These are phyloP conservation scores for Scheffersomyces quercinus DNA, from an alignment of 1,139 yeast species.

Conservation along the genomic window DNA sequence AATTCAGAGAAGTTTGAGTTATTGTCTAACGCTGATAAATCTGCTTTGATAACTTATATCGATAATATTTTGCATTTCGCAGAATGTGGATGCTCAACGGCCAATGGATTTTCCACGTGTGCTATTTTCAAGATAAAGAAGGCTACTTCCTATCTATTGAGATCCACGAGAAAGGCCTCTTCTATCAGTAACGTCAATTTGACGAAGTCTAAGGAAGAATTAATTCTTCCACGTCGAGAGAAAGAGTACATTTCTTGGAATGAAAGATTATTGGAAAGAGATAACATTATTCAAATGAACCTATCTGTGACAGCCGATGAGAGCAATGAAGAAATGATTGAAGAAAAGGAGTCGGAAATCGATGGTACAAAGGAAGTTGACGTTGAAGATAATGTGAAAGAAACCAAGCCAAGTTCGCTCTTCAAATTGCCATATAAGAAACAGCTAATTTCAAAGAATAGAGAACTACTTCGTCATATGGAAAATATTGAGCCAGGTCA, in stretches of 20 bases:
- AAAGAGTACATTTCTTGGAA: constrained; percentile 42
- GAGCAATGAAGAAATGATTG: constrained; percentile 3
- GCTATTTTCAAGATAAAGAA: constrained; percentile 61
- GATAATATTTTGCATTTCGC: constrained; percentile 58
- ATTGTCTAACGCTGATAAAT: constrained; percentile 50
- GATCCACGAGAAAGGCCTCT: constrained; percentile 58
- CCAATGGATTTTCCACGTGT: constrained; percentile 45
- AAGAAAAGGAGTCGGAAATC: background rate
- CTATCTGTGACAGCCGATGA: constrained; percentile 19
- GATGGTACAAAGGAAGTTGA: constrained; percentile 5
- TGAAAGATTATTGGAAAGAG: constrained; percentile 34
- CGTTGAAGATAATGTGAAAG: constrained; percentile 3
- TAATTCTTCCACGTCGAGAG: constrained; percentile 33
- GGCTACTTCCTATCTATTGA: constrained; percentile 55
- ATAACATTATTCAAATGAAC: constrained; percentile 26
- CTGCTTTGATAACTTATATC: constrained; percentile 56
- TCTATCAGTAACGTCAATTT: constrained; percentile 39
- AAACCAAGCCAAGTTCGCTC: constrained; percentile 14
- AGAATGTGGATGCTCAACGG: constrained; percentile 67
- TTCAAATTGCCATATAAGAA: constrained; percentile 26
- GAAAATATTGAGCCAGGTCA: background rate
- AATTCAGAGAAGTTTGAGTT: constrained; percentile 45
- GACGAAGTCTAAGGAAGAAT: constrained; percentile 42
- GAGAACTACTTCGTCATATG: constrained; percentile 9
- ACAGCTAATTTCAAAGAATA: constrained; percentile 17